Evolutionary conservation across 495 filamentous ascomycete species (phyloP).

Genomic region (Rostrohypoxylon terebratum): DNA sequence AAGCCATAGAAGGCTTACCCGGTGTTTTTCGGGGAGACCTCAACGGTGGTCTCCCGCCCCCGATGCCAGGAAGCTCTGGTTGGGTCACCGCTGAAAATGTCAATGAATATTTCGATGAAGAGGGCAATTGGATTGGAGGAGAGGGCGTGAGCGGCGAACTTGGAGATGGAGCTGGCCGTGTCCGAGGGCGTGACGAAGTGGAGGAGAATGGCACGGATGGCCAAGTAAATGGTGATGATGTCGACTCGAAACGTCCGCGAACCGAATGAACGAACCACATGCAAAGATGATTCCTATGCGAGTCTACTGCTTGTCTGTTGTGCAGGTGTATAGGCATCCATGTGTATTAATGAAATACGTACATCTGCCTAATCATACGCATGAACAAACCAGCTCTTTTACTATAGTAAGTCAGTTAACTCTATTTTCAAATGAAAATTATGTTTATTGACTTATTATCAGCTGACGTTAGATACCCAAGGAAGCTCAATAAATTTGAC

Average conservation of each 20-base stretch:
- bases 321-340: not conserved
- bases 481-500: not conserved
- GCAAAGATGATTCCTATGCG: not conserved
- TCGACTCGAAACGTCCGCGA: conserved; percentile 56
- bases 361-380: not conserved
- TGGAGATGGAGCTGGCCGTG: conserved; percentile 58
- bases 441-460: conserved; percentile 7
- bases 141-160: conserved; percentile 55
- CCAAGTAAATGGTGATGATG: conserved; percentile 46
- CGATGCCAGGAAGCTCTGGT: conserved; percentile 84
- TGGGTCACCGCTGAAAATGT: conserved; percentile 99
- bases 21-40: conserved; percentile 57
- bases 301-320: not conserved
- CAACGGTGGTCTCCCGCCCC: conserved; percentile 73
- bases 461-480: conserved; percentile 6
- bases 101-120: conserved; percentile 72
- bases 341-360: not conserved
- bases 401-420: conserved; percentile 3
- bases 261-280: conserved; percentile 46
- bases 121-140: conserved; percentile 67
- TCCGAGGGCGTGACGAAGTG: conserved; percentile 56
- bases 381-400: not conserved
- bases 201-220: conserved; percentile 49
- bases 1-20: conserved; percentile 59
- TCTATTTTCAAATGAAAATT: not conserved